Conservation (phyloP, 2,329 filamentous ascomycete genomes). For the Pseudopithomyces chartarum region DNA sequence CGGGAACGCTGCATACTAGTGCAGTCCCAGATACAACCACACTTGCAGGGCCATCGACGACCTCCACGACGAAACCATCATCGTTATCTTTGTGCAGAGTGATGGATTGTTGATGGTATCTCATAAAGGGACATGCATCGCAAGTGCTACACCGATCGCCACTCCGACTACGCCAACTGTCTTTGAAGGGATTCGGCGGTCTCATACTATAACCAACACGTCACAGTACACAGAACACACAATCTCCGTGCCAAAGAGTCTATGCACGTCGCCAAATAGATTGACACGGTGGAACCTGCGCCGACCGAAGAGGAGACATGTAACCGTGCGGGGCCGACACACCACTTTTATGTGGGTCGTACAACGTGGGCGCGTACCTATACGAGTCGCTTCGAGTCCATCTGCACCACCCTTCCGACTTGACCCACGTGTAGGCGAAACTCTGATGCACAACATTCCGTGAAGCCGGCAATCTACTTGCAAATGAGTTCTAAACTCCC, state of each 20-base stretch:
- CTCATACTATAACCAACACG: constrained; percentile 11
- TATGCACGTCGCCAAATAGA: constrained; percentile 15
- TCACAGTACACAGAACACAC: constrained; percentile 10
- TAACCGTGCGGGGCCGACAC: constrained; percentile 14
- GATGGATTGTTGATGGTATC: no score
- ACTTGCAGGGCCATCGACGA: no score
- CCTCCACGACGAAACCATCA: no score
- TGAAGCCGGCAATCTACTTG: constrained; percentile 14
- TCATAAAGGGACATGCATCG: constrained; percentile 9
- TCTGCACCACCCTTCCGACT: constrained; percentile 20
- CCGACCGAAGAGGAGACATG: constrained; percentile 10
- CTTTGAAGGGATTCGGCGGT: constrained; percentile 7
- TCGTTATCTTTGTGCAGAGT: no score
- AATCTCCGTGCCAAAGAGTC: constrained; percentile 8
- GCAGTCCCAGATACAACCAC: no score
- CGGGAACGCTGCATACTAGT: no score
- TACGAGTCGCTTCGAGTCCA: constrained; percentile 20
- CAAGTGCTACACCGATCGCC: constrained; percentile 11
- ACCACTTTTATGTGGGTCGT: constrained; percentile 19
- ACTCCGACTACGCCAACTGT: constrained; percentile 6
- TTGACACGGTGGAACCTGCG: constrained; percentile 13
- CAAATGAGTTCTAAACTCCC: constrained; percentile 11
- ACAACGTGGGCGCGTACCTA: constrained; percentile 20
- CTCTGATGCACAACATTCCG: constrained; percentile 15
- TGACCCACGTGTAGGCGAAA: constrained; percentile 35